phyloP scores from a whole-genome alignment of 768 basidiomycete species.

The Mycena filopes region DNA sequence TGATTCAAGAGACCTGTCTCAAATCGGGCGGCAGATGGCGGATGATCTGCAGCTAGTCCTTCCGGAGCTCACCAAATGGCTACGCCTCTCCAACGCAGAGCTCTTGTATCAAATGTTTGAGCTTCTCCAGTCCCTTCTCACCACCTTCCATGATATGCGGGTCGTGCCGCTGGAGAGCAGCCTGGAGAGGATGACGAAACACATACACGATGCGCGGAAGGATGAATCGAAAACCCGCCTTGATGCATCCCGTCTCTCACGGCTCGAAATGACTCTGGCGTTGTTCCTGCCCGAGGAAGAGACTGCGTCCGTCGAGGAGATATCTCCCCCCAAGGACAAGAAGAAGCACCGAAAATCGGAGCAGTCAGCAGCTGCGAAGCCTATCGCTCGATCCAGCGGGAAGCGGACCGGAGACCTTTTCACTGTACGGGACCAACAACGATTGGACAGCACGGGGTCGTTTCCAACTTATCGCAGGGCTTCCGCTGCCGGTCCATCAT shows the following conservation, averaged over 20 bases:
- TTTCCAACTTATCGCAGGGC: conserved; percentile 55
- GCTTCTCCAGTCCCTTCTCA: conserved; percentile 81
- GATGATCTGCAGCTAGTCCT: conserved; percentile 81
- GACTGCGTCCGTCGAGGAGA: background rate
- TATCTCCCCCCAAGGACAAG: conserved; percentile 2
- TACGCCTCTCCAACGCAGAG: conserved; percentile 93
- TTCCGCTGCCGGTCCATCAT: conserved; percentile 35
- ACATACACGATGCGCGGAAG: conserved; percentile 68
- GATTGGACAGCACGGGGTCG: conserved; percentile 45
- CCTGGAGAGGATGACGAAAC: conserved; percentile 74
- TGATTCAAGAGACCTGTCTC: conserved; percentile 61
- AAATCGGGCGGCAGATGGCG: conserved; percentile 79
- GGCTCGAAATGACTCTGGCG: conserved; percentile 74
- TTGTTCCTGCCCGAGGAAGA: conserved; percentile 63
- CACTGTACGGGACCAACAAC: conserved; percentile 46
- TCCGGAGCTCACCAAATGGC: conserved; percentile 84
- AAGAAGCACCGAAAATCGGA: conserved; percentile 20
- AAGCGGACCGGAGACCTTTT: conserved; percentile 23
- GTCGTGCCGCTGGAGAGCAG: conserved; percentile 65
- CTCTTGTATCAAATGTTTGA: conserved; percentile 90
- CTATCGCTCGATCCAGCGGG: conserved; percentile 14
- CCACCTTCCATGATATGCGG: conserved; percentile 74
- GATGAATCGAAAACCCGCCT: conserved; percentile 63
- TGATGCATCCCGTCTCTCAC: conserved; percentile 65
- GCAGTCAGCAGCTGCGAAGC: background rate